Evolutionary conservation across 164 flowering plant species (phyloP).

Genomic region (Kalanchoe fedtschenkoi): DNA sequence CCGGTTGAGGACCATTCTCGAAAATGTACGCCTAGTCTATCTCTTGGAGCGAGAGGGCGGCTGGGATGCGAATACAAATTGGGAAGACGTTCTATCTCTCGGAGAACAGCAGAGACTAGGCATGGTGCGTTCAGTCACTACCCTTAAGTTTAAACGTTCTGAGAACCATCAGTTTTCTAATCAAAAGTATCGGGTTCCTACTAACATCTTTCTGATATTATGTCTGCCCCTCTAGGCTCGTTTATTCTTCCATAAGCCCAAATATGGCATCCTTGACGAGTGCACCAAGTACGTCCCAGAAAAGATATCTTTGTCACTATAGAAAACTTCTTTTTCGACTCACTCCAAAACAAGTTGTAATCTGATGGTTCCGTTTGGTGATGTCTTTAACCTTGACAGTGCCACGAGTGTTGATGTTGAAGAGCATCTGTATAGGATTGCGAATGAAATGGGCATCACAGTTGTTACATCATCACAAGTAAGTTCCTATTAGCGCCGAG

Average conservation of each 20-base stretch:
- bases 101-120: conserved; percentile 99
- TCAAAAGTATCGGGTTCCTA: not conserved
- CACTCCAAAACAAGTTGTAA: not conserved
- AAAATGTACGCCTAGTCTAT: conserved; percentile 69
- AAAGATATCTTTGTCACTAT: not conserved
- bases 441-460: conserved; percentile 71
- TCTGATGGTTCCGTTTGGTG: not conserved
- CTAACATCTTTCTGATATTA: not conserved
- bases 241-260: conserved; percentile 87
- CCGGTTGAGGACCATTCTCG: conserved; percentile 57
- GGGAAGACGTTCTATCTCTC: conserved; percentile 94
- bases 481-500: conserved; percentile 9
- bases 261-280: conserved; percentile 91
- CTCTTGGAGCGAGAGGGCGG: conserved; percentile 80
- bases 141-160: not conserved
- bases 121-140: conserved; percentile 49
- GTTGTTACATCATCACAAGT: conserved; percentile 93
- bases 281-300: conserved; percentile 79
- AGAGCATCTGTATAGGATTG: conserved; percentile 87
- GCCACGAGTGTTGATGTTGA: conserved; percentile 98
- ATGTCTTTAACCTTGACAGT: conserved; percentile 28
- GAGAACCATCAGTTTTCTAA: not conserved
- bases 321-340: not conserved
- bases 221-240: conserved; percentile 56
- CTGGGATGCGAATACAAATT: conserved; percentile 72